Percentiles rank a stretch among this genome's conserved stretches.
Conservation (phyloP, 768 basidiomycete genomes). For the Termitomyces sp. region DNA sequence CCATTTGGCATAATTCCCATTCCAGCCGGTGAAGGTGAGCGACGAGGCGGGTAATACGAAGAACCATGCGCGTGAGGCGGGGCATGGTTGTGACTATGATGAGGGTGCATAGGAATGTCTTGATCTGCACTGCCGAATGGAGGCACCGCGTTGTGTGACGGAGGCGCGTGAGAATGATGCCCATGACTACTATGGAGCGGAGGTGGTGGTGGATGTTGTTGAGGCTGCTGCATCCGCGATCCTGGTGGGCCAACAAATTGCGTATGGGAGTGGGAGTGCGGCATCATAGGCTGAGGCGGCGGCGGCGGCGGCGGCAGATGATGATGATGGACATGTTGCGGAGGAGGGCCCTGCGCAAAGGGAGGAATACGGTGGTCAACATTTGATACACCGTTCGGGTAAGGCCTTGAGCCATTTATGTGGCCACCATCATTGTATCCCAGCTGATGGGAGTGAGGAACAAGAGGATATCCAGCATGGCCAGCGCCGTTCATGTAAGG, state of each 20-base stretch:
- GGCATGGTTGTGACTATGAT: constrained; percentile 13
- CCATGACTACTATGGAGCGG: constrained; percentile 2
- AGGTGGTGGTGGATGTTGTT: constrained; percentile 15
- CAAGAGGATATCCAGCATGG: background rate
- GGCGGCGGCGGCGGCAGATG: constrained; percentile 6
- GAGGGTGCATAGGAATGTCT: constrained; percentile 12
- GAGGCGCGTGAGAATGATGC: constrained; percentile 11
- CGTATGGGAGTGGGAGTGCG: constrained; percentile 5
- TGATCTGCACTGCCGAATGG: constrained; percentile 21
- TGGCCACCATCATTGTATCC: constrained; percentile 6
- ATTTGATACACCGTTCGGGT: background rate
- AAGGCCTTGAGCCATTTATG: constrained; percentile 9
- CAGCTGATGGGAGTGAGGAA: constrained; percentile 1
- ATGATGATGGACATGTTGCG: constrained; percentile 14
- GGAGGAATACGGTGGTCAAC: constrained; percentile 14
- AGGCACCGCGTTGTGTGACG: constrained; percentile 19
- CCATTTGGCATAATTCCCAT: constrained; percentile 22
- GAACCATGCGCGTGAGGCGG: constrained; percentile 12
- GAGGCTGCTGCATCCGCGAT: constrained; percentile 17
- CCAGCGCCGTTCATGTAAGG: constrained; percentile 4
- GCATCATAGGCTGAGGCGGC: constrained; percentile 9
- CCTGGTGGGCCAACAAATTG: constrained; percentile 17
- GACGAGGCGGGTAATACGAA: constrained; percentile 20
- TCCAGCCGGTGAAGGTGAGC: constrained; percentile 36
- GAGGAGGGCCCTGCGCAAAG: constrained; percentile 8